Conservation (phyloP, 176 grass and related monocot genomes). For the Carex parvula region DNA sequence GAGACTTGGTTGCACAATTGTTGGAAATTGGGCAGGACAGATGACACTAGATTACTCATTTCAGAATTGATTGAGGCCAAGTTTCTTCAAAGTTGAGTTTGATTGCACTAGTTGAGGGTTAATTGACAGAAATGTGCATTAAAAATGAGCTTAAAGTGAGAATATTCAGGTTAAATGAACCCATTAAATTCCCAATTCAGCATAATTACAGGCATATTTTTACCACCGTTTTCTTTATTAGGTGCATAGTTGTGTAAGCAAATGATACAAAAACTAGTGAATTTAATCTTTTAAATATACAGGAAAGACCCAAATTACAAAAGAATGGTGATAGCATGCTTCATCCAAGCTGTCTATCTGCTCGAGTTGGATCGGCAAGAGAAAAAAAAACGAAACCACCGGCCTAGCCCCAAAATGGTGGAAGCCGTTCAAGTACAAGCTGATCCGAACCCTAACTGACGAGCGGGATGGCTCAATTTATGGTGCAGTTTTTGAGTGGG, state of each 20-base stretch:
- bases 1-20: background rate
- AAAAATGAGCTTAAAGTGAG: background rate
- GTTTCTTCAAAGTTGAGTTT: background rate
- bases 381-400: constrained; percentile 37
- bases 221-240: background rate
- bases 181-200: background rate
- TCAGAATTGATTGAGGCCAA: background rate
- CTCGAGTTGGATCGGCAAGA: constrained; percentile 90
- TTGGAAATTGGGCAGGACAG: background rate
- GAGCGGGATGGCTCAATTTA: constrained; percentile 74
- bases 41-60: background rate
- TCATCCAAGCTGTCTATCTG: constrained; percentile 76
- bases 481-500: constrained; percentile 77
- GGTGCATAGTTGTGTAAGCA: background rate
- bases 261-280: background rate
- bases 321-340: constrained; percentile 75
- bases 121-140: background rate
- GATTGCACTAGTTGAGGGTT: background rate
- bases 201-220: background rate
- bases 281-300: constrained; percentile 14
- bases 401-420: constrained; percentile 73
- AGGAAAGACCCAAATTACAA: constrained; percentile 78
- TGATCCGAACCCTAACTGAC: constrained; percentile 45
- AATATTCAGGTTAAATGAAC: background rate
- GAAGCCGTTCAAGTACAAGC: constrained; percentile 74